Evolutionary conservation across 2,329 filamentous ascomycete species (phyloP).

Genomic region (Rhinocladiella similis): DNA sequence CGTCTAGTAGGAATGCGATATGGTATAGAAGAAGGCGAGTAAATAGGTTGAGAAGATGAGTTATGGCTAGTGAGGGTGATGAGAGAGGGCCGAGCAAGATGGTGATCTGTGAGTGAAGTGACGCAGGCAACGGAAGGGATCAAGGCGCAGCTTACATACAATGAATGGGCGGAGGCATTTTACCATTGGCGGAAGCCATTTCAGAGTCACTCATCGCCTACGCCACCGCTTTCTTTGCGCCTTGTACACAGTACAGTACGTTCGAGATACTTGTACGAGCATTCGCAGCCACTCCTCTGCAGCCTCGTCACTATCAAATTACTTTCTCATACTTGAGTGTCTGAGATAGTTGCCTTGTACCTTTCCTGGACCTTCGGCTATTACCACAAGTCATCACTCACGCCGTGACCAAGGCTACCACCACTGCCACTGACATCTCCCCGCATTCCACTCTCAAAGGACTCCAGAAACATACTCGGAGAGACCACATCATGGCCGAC

Average conservation of each 20-base stretch:
- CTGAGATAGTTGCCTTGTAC: not conserved
- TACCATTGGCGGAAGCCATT: not conserved
- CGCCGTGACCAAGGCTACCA: constrained; percentile 11
- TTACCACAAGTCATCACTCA: not conserved
- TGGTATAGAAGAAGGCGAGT: constrained; percentile 5
- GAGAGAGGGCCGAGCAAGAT: constrained; percentile 21
- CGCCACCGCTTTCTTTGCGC: not conserved
- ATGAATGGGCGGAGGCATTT: not conserved
- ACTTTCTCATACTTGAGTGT: not conserved
- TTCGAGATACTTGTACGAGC: not conserved
- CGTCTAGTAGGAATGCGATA: constrained; percentile 8
- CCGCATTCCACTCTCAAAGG: constrained; percentile 23
- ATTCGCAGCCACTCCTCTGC: not conserved
- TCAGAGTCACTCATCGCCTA: not conserved
- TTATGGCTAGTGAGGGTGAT: constrained; percentile 15
- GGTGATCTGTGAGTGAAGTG: constrained; percentile 18
- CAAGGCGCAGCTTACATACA: not conserved
- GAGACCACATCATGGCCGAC: constrained; percentile 70
- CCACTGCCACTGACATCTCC: constrained; percentile 9
- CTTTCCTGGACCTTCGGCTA: not conserved
- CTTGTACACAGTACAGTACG: not conserved
- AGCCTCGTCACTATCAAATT: constrained; percentile 10
- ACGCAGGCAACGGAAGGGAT: constrained; percentile 13
- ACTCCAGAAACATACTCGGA: constrained; percentile 1
- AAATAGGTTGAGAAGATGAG: not conserved